Conservation (phyloP, 306 rosid genomes). For the Psophocarpus tetragonolobus region DNA sequence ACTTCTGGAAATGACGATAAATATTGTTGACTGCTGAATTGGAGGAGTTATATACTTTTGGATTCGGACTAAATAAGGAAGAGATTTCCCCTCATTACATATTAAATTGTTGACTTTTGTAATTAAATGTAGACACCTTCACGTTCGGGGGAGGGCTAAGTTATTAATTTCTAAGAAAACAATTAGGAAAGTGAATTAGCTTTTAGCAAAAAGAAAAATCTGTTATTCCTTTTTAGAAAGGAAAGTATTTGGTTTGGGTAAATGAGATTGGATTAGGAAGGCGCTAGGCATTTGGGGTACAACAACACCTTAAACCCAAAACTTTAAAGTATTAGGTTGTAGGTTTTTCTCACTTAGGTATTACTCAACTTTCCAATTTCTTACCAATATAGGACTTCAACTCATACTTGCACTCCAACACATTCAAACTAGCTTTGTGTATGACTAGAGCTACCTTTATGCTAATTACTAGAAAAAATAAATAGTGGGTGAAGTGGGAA, state of each 20-base stretch:
- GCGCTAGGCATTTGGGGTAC: no score
- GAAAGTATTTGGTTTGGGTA: not conserved
- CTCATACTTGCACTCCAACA: no score
- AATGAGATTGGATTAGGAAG: constrained; percentile 4
- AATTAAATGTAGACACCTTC: constrained; percentile 4
- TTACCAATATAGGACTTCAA: no score
- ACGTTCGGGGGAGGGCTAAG: not conserved
- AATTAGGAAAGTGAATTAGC: not conserved
- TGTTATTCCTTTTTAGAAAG: not conserved
- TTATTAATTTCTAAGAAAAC: not conserved
- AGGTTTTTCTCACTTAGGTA: no score
- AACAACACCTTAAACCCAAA: no score
- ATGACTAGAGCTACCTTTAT: not conserved
- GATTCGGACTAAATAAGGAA: not conserved
- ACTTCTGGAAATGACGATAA: not conserved
- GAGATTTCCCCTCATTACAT: constrained; percentile 5
- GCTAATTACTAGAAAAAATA: not conserved
- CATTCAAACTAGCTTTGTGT: constrained; percentile 12
- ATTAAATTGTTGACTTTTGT: constrained; percentile 38
- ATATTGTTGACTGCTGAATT: not conserved
- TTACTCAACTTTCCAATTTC: no score
- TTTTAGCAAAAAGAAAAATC: not conserved
- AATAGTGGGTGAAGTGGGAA: not conserved
- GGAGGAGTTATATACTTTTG: not conserved
- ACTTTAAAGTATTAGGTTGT: no score